Percentiles rank a stretch among this genome's conserved stretches.
phyloP scores from a whole-genome alignment of 495 filamentous ascomycete genomes.

The Penicillium odoratum region DNA sequence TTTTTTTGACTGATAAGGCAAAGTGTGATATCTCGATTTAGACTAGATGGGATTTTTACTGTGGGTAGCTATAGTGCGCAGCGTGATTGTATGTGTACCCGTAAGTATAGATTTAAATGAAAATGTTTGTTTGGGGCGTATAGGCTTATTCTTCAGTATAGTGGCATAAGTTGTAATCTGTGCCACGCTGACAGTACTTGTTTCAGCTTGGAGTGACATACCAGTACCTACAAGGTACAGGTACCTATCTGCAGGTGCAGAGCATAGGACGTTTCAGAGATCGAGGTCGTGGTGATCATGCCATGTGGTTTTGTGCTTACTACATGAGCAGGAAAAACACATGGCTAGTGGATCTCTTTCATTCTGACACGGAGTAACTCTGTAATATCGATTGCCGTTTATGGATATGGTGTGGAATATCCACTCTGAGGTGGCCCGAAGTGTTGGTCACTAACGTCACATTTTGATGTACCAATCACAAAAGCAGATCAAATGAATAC shows the following conservation, averaged over 20 bases:
- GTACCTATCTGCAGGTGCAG: neutral
- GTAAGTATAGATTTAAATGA: neutral
- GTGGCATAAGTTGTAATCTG: neutral
- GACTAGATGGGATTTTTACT: neutral
- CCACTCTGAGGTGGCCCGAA: neutral
- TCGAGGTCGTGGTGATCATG: neutral
- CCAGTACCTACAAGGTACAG: neutral
- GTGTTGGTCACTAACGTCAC: neutral
- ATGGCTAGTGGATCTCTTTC: neutral
- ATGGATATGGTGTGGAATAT: neutral
- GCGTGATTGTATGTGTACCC: neutral
- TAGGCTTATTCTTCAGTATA: neutral
- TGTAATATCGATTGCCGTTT: neutral
- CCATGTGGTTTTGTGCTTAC: constrained; percentile 6
- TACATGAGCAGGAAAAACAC: neutral
- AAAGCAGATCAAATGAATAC: neutral
- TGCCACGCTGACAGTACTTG: neutral
- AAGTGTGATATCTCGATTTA: neutral
- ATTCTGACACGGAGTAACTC: neutral
- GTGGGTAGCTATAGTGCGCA: neutral
- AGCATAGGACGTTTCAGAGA: constrained; percentile 6
- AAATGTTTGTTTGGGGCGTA: neutral
- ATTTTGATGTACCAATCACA: neutral
- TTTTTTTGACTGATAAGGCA: neutral
- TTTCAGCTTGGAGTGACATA: neutral